Base-by-base conservation (phyloP, 306 rosid genomes). In the Vigna unguiculata region DNA sequence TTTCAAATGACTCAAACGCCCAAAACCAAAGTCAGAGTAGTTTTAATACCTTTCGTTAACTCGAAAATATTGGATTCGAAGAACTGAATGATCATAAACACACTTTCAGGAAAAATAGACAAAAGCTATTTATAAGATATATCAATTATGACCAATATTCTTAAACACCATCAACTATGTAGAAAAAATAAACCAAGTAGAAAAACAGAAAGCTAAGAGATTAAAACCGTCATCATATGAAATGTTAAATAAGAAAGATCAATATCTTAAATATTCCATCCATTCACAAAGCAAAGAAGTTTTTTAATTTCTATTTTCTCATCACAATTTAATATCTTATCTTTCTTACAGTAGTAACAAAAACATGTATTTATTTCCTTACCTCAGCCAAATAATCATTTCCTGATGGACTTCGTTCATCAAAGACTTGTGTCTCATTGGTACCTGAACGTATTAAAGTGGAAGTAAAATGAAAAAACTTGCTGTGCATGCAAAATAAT, bases 301-400 rank as follows among this genome's bases (percentile, higher is more conserved):
- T 55, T 32, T 14, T 61, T 61, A 28, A 3, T 57, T 20, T 19
- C 64, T 10, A 49, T 48, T 34, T 40, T 68, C 15, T 32, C 16
- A 46, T 2, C 17, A 48, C 65, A 76, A 45, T 60, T 15, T 51
- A 32, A 51, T 46, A 49, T 30, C 64, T 38, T 22, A 54, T 16
- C 1, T 16, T 48, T 43, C 16, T n/a, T 21, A 34, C 16, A 32
- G 17, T 60, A 34, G 40, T 49, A 52, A 15, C 41, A 61, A 75
- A 10, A 71, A 43, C 73, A 19, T 14, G 5, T 2, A 1, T 20
- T 59, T 59, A 12, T 76, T 85, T 84, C 58, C 34, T 78, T 83
- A 92, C 98, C 98, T 95, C 96, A 21, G 98, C 87, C 80, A 95
- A 90, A 83, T 95, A 95, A 81, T 95, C 98, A 45, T 88, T 90